A percentile compares a stretch with the other conserved stretches of the same genome.
Evolutionary conservation across 345 rosid species (phyloP).

Genomic region (Gossypium arboreum): DNA sequence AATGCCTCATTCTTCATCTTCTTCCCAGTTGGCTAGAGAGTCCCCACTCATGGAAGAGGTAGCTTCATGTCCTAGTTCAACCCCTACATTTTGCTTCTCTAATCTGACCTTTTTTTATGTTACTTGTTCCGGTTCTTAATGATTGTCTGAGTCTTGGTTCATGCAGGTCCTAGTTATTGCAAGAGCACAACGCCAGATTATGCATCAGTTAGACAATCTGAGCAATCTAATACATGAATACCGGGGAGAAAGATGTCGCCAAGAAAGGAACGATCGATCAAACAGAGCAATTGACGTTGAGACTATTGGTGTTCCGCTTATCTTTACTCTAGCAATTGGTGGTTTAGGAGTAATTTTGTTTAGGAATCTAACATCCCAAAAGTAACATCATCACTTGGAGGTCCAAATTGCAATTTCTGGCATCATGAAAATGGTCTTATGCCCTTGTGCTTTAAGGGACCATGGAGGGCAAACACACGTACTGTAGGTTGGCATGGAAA

Average conservation of each 20-base stretch:
- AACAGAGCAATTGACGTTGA: slow-evolving; percentile 33
- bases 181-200: slow-evolving; percentile 81
- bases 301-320: slow-evolving; percentile 38
- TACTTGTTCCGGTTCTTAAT: neutral
- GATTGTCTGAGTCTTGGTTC: neutral
- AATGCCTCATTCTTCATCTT: slow-evolving; percentile 67
- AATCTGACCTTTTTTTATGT: neutral
- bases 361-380: slow-evolving; percentile 31
- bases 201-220: slow-evolving; percentile 79
- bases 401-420: neutral
- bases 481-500: neutral
- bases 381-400: slow-evolving; percentile 18
- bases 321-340: slow-evolving; percentile 62
- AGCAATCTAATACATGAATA: slow-evolving; percentile 69
- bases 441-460: neutral
- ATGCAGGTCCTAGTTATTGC: slow-evolving; percentile 57
- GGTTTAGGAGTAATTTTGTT: slow-evolving; percentile 51
- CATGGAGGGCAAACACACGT: neutral
- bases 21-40: slow-evolving; percentile 82
- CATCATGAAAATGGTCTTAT: neutral
- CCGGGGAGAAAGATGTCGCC: slow-evolving; percentile 59
- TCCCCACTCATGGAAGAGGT: slow-evolving; percentile 93
- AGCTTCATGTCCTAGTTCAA: slow-evolving; percentile 11
- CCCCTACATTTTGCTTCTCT: neutral
- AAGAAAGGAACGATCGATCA: slow-evolving; percentile 37